Evolutionary conservation across 169 alveolate species (phyloP).

Genomic region (Sarcocystis neurona): DNA sequence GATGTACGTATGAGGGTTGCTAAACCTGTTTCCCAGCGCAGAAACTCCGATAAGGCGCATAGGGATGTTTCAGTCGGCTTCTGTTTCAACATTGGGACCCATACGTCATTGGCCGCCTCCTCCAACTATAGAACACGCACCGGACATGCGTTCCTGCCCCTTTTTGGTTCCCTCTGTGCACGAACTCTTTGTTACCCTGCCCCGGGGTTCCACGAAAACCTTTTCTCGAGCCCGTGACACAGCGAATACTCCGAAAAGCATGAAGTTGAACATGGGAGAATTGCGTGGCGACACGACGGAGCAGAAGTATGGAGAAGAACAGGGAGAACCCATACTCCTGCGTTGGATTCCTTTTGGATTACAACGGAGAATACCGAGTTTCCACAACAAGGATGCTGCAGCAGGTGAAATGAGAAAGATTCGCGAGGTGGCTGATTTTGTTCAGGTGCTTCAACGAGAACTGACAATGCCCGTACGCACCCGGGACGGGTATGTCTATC

Average conservation of each 20-base stretch:
- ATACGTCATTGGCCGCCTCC: background rate
- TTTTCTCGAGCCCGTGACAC: too few species aligned
- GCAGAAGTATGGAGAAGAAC: too few species aligned
- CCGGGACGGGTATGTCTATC: background rate
- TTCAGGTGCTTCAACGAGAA: background rate
- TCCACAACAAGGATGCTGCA: background rate
- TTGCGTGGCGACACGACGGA: too few species aligned
- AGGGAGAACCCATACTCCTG: background rate
- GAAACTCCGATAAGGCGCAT: slow-evolving; percentile 4
- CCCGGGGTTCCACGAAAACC: too few species aligned
- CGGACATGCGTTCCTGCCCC: background rate
- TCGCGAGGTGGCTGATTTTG: background rate
- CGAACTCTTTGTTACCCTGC: background rate
- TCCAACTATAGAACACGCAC: background rate
- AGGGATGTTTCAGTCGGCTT: background rate
- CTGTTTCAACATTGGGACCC: background rate
- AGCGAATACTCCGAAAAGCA: too few species aligned
- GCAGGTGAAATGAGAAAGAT: too few species aligned
- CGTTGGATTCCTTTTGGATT: slow-evolving; percentile 14
- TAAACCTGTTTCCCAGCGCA: background rate
- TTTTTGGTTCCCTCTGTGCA: background rate
- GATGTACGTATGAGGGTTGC: background rate
- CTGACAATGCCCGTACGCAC: background rate
- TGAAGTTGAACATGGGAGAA: too few species aligned
- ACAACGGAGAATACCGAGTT: background rate